Base-by-base conservation (phyloP, 176 grass and related monocot genomes). In the Triticum monococcum region DNA sequence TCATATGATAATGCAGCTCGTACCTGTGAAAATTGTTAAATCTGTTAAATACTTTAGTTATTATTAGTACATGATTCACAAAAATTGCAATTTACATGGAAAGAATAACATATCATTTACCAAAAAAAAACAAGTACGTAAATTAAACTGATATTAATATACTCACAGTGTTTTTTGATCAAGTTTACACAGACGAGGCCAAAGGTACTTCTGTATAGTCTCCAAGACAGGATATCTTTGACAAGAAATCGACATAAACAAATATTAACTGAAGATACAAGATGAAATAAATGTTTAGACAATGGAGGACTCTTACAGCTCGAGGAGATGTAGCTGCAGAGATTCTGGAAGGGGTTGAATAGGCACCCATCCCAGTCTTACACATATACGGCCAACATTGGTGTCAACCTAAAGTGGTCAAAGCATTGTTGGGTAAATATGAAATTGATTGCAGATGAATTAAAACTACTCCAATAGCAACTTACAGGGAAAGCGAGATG, bases 1-100 rank as follows among this genome's bases (percentile, higher is more conserved):
- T 99, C 97, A 99, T 93, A 75, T 99, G 97, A 87, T 99, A 99
- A 79, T 99, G 97, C 87, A 99, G 90, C 77, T 99, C 97, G 83
- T 99, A 99, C 87, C 94, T 99, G 83, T 86, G 81, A 71, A 93
- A 67, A 69, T 16, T 48, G 5, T 91, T 50, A 70, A 52, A 62
- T 87, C 23, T 68, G 61, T 62, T 64, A 84, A 66, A 4, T 76
- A 61, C 80, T 69, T 17, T 38, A 22, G 24, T 54, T 48, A 11
- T 67, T 83, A 31, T 57, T 74, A 63, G 24, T 66, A 68, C 40
- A 85, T 75, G 36, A 59, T 79, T 60, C 83, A 37, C n/a, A 80
- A 46, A 81, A 25, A 76, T 59, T 89, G 17, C 12, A 75, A 72
- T 23, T 60, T 74, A 20, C 68, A 75, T 85, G 67, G 9, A 56